phyloP scores from a whole-genome alignment of 768 basidiomycete species.

The Leucocoprinus sp. region DNA sequence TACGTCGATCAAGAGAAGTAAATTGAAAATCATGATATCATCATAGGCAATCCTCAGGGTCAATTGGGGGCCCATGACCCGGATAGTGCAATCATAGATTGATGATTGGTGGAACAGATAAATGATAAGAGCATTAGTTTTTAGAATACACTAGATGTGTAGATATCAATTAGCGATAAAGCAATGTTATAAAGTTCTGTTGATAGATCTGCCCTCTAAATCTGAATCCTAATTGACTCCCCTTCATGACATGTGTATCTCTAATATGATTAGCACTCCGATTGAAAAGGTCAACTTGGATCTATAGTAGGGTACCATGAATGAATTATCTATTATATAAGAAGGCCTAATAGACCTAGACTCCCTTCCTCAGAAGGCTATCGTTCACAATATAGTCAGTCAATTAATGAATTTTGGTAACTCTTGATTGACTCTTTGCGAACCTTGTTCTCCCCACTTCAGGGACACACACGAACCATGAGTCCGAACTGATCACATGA shows the following conservation, averaged over 20 bases:
- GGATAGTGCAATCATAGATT: too few species aligned
- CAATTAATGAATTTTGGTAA: neutral
- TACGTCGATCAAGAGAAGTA: neutral
- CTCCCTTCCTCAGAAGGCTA: too few species aligned
- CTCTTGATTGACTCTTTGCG: neutral
- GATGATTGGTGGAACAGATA: neutral
- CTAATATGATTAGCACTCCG: neutral
- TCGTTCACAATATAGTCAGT: too few species aligned
- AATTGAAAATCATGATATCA: neutral
- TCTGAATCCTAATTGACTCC: neutral
- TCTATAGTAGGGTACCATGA: too few species aligned
- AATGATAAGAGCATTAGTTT: neutral
- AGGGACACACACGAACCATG: neutral
- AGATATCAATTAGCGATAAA: neutral
- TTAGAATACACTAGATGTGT: neutral
- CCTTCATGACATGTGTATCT: neutral
- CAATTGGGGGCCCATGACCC: neutral
- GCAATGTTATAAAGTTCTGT: too few species aligned
- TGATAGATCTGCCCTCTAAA: neutral
- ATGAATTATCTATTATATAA: too few species aligned
- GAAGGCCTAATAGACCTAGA: too few species aligned
- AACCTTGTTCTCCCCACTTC: neutral
- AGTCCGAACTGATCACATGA: neutral
- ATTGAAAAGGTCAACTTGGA: neutral
- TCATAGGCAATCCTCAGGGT: neutral